Evolutionary conservation across 495 filamentous ascomycete species (phyloP).

Genomic region (Trichoderma virens): DNA sequence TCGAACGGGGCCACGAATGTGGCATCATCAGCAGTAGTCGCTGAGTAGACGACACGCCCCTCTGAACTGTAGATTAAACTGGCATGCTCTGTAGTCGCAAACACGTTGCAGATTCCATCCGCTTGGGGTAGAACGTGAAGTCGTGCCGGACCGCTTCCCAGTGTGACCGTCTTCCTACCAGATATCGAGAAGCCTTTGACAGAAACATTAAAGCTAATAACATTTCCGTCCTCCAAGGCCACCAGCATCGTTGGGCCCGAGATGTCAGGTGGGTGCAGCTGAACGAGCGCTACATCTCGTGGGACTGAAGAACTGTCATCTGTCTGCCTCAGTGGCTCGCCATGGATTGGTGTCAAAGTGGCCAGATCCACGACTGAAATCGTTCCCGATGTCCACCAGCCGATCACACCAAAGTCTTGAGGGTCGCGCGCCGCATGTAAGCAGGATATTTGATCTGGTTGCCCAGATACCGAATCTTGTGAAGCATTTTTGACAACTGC

Average conservation of each 20-base stretch:
- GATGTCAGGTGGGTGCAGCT: slow-evolving; percentile 49
- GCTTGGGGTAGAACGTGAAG: slow-evolving; percentile 69
- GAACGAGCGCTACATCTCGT: slow-evolving; percentile 68
- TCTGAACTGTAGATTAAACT: slow-evolving; percentile 87
- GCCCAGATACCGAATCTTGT: slow-evolving; percentile 26
- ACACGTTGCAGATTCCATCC: slow-evolving; percentile 63
- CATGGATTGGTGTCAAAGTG: slow-evolving; percentile 48
- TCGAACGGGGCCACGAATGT: slow-evolving; percentile 76
- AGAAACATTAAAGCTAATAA: slow-evolving; percentile 77
- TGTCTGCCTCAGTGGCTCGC: slow-evolving; percentile 41
- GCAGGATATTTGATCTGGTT: slow-evolving; percentile 67
- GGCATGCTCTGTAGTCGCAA: slow-evolving; percentile 89
- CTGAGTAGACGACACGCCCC: slow-evolving; percentile 83
- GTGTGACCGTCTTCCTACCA: slow-evolving; percentile 67
- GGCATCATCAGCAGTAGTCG: slow-evolving; percentile 86
- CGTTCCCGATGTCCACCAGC: slow-evolving; percentile 72
- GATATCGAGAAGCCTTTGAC: slow-evolving; percentile 49
- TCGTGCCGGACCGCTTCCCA: slow-evolving; percentile 77
- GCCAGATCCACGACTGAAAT: slow-evolving; percentile 62
- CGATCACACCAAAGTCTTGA: slow-evolving; percentile 57
- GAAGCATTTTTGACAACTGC: slow-evolving; percentile 51
- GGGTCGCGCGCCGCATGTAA: slow-evolving; percentile 48
- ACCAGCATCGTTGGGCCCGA: slow-evolving; percentile 69
- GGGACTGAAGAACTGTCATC: slow-evolving; percentile 68
- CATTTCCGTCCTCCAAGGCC: slow-evolving; percentile 90